Percentiles rank a stretch among this genome's conserved stretches.
phyloP scores from a whole-genome alignment of 2,329 filamentous ascomycete genomes.

The Cladophialophora chaetospira region DNA sequence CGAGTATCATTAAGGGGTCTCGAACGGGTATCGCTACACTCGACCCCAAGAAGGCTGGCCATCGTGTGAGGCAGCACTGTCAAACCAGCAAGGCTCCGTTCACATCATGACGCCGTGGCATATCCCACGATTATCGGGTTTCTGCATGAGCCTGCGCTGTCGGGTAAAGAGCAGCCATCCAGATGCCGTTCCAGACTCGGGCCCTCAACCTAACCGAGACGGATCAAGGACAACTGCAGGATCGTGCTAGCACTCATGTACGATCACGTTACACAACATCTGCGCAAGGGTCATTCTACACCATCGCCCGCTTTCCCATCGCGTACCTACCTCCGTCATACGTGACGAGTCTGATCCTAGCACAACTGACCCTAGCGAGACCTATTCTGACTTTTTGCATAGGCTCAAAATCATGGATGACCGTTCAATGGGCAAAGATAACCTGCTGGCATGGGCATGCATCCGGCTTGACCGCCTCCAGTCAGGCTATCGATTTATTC shows the following conservation, averaged over 20 bases:
- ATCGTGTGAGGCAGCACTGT: background rate
- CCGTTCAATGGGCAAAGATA: constrained; percentile 70
- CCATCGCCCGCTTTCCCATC: background rate
- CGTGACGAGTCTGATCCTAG: constrained; percentile 23
- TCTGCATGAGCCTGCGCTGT: background rate
- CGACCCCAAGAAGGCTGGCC: background rate
- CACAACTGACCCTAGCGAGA: background rate
- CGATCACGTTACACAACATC: constrained; percentile 27
- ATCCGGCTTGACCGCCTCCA: constrained; percentile 79
- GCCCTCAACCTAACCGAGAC: background rate
- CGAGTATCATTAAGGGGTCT: too few species aligned
- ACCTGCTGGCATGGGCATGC: constrained; percentile 84
- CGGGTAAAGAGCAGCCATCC: background rate
- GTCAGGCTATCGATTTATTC: constrained; percentile 75
- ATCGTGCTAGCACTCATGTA: constrained; percentile 10
- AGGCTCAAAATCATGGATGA: constrained; percentile 88
- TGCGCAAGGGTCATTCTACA: background rate
- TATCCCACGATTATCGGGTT: background rate
- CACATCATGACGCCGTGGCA: background rate
- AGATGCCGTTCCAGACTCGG: background rate
- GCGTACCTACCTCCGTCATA: background rate
- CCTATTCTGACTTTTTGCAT: constrained; percentile 16
- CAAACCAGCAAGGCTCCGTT: background rate
- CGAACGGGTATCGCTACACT: background rate
- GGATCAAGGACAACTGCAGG: constrained; percentile 1